phyloP scores from a whole-genome alignment of 2,329 filamentous ascomycete species.

The Clonostachys sp. region DNA sequence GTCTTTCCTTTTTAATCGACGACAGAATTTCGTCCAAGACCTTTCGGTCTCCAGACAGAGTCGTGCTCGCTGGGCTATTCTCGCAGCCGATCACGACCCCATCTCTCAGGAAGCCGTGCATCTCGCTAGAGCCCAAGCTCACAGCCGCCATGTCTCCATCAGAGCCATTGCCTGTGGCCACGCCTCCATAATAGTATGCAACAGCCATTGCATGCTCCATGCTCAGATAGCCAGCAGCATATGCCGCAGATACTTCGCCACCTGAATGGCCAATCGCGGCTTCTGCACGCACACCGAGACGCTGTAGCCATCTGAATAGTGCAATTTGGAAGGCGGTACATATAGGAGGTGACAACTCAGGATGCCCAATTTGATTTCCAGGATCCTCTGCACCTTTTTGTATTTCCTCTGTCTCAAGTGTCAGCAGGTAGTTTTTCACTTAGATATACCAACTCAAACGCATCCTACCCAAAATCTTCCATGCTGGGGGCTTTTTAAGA shows the following conservation, averaged over 20 bases:
- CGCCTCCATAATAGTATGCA: conserved; percentile 40
- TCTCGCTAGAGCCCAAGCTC: background rate
- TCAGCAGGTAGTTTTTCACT: background rate
- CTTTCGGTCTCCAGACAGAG: conserved; percentile 20
- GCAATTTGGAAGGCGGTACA: conserved; percentile 29
- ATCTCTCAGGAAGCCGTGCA: conserved; percentile 9
- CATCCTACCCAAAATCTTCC: background rate
- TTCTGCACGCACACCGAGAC: conserved; percentile 23
- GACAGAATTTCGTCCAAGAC: conserved; percentile 13
- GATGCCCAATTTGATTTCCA: conserved; percentile 6
- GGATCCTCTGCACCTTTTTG: background rate
- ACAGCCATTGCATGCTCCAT: conserved; percentile 33
- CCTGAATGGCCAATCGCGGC: conserved; percentile 39
- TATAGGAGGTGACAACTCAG: conserved; percentile 17
- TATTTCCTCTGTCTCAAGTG: background rate
- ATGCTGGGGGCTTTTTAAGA: background rate
- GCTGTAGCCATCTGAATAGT: conserved; percentile 19
- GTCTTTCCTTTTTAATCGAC: conserved; percentile 9
- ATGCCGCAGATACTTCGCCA: conserved; percentile 40
- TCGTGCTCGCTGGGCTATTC: conserved; percentile 13
- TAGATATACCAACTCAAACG: background rate
- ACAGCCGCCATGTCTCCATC: conserved; percentile 22
- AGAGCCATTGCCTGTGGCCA: conserved; percentile 9
- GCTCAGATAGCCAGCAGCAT: conserved; percentile 26
- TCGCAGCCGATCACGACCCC: conserved; percentile 14